Percentiles rank a stretch among this genome's conserved stretches.
Evolutionary conservation across 192 early-diverging fungal genomes (phyloP).

Genomic region (Phycomyces blakesleeanus): DNA sequence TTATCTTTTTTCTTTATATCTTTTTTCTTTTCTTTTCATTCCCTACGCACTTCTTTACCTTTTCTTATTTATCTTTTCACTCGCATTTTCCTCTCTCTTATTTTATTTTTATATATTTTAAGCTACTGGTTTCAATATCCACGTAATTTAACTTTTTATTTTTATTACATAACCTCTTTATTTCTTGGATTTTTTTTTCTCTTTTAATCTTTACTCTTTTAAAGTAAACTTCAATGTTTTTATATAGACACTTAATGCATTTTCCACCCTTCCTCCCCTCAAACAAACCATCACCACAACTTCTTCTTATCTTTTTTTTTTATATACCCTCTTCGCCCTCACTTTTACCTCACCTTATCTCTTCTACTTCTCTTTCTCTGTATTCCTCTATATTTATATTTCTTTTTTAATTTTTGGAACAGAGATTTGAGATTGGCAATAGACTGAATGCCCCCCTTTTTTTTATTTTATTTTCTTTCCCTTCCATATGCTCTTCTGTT

Average conservation of each 20-base stretch:
- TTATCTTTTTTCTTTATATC: slow-evolving; percentile 7
- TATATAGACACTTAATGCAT: slow-evolving; percentile 3
- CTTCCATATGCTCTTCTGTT: too few relatives aligned
- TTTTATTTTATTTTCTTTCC: too few relatives aligned
- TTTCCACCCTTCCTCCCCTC: background rate
- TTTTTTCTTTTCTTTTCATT: slow-evolving; percentile 15
- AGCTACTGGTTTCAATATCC: slow-evolving; percentile 9
- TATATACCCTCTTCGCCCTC: too few relatives aligned
- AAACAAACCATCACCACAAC: too few relatives aligned
- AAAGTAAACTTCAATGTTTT: background rate
- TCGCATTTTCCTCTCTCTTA: background rate
- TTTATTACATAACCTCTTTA: slow-evolving; percentile 13
- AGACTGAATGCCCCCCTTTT: background rate
- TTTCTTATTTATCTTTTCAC: too few relatives aligned
- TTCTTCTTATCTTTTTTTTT: too few relatives aligned
- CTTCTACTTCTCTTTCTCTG: background rate
- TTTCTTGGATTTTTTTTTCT: slow-evolving; percentile 2
- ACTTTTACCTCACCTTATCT: background rate
- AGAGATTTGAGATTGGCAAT: background rate
- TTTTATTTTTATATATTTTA: too few relatives aligned
- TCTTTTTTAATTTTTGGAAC: too few relatives aligned
- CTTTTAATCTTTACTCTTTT: too few relatives aligned
- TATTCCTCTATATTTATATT: too few relatives aligned
- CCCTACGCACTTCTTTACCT: slow-evolving; percentile 1
- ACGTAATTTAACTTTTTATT: slow-evolving; percentile 10